These are phyloP conservation scores for Telopea speciosissima DNA, from an alignment of 177 flowering plant species.

Conservation along the genomic window DNA sequence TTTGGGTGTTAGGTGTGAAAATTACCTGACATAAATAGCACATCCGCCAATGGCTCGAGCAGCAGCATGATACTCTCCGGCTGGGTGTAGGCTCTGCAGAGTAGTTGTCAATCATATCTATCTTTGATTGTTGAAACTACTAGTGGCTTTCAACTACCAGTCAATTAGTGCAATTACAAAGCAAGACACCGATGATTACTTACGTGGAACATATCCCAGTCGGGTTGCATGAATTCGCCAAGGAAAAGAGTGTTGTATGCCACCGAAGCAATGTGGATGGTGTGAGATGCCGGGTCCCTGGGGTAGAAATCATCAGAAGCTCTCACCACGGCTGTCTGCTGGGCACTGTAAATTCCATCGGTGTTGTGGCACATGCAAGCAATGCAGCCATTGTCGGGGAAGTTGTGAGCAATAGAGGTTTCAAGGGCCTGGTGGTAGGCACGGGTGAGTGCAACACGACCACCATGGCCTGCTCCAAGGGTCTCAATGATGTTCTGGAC, in stretches of 20 bases:
- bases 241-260: conserved; percentile 21
- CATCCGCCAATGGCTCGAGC: conserved; percentile 28
- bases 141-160: too few relatives aligned
- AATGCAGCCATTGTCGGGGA: neutral
- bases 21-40: conserved; percentile 26
- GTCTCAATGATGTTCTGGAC: conserved; percentile 2
- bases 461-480: conserved; percentile 2
- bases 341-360: conserved; percentile 4
- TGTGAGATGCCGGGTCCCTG: conserved; percentile 22
- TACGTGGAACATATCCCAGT: conserved; percentile 29
- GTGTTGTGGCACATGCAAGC: conserved; percentile 5
- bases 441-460: neutral
- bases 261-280: conserved; percentile 21
- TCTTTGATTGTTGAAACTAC: too few relatives aligned
- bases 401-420: neutral
- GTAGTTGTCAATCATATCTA: too few relatives aligned
- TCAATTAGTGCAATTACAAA: too few relatives aligned
- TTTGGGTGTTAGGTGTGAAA: too few relatives aligned
- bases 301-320: conserved; percentile 28
- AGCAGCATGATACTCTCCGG: conserved; percentile 31
- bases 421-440: neutral
- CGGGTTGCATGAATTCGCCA: conserved; percentile 25
- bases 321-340: conserved; percentile 21
- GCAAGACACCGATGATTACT: too few relatives aligned
- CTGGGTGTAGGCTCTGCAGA: conserved; percentile 26